Conservation (phyloP, 2,329 filamentous ascomycete genomes). For the Xylaria sp. region DNA sequence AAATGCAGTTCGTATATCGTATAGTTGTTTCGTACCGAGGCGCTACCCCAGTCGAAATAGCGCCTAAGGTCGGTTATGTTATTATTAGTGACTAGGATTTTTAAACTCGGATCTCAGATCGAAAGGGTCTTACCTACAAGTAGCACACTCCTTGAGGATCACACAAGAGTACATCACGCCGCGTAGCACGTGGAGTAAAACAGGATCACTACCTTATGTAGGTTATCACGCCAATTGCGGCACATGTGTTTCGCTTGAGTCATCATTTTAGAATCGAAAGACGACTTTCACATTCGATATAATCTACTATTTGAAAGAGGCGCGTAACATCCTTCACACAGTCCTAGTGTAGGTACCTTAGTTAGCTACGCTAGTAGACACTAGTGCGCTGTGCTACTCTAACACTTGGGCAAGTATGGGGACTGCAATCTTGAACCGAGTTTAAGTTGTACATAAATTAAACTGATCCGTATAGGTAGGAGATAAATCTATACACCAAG, state of each 20-base stretch:
- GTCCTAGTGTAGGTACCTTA: slow-evolving; percentile 1
- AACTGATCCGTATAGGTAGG: no score
- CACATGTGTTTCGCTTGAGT: neutral
- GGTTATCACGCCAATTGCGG: neutral
- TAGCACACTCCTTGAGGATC: neutral
- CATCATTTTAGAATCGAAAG: slow-evolving; percentile 9
- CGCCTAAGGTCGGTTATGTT: neutral
- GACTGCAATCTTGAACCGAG: no score
- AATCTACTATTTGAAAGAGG: neutral
- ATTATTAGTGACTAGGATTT: neutral
- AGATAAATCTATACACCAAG: no score
- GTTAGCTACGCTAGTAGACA: neutral
- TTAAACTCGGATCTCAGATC: slow-evolving; percentile 16
- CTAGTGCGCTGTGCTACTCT: neutral
- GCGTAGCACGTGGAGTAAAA: slow-evolving; percentile 1
- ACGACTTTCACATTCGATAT: neutral
- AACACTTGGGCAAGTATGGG: no score
- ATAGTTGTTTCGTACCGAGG: neutral
- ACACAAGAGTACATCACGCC: neutral
- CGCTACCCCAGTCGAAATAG: neutral
- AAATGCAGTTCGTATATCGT: slow-evolving; percentile 4
- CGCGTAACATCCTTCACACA: slow-evolving; percentile 26
- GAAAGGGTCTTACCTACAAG: slow-evolving; percentile 1
- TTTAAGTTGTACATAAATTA: no score
- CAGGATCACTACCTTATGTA: neutral